A percentile compares a stretch with the other conserved stretches of the same genome.
These are phyloP conservation scores for Cardamine chenopodiifolia DNA, from an alignment of 345 rosid genomes.

Conservation along the genomic window DNA sequence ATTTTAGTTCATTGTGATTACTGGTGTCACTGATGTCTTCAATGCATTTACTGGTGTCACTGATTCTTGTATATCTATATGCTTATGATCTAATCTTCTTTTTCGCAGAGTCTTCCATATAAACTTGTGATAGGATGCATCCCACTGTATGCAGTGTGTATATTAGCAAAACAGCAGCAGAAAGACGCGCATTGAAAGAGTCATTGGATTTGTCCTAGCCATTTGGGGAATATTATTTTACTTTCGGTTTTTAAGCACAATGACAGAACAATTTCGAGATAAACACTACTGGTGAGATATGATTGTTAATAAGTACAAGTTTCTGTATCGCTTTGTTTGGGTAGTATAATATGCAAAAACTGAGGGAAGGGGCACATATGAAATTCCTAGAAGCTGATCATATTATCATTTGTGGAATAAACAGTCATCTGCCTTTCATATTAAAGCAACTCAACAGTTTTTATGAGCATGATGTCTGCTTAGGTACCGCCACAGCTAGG, in stretches of 20 bases:
- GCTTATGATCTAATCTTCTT: too few species aligned
- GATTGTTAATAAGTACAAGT: too few species aligned
- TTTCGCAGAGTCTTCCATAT: constrained; percentile 56
- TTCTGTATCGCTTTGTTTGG: too few species aligned
- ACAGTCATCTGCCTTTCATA: constrained; percentile 77
- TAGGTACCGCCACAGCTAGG: too few species aligned
- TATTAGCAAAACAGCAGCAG: constrained; percentile 7
- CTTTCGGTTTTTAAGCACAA: too few species aligned
- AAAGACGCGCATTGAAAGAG: too few species aligned
- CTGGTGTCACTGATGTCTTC: constrained; percentile 8
- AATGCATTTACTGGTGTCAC: neutral
- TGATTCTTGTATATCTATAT: too few species aligned
- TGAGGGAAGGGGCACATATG: constrained; percentile 96
- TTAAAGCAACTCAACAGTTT: constrained; percentile 34
- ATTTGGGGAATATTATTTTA: too few species aligned
- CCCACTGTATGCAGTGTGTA: constrained; percentile 51
- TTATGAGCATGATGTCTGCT: too few species aligned
- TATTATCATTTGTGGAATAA: constrained; percentile 87
- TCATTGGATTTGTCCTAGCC: too few species aligned
- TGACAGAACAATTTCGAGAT: too few species aligned
- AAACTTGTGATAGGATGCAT: constrained; percentile 49
- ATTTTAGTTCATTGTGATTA: neutral
- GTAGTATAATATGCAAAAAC: constrained; percentile 63
- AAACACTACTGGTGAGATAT: too few species aligned
- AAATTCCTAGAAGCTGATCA: constrained; percentile 94